These are phyloP conservation scores for Diaporthe sp. DNA, from an alignment of 2,329 filamentous ascomycete species.

Conservation along the genomic window DNA sequence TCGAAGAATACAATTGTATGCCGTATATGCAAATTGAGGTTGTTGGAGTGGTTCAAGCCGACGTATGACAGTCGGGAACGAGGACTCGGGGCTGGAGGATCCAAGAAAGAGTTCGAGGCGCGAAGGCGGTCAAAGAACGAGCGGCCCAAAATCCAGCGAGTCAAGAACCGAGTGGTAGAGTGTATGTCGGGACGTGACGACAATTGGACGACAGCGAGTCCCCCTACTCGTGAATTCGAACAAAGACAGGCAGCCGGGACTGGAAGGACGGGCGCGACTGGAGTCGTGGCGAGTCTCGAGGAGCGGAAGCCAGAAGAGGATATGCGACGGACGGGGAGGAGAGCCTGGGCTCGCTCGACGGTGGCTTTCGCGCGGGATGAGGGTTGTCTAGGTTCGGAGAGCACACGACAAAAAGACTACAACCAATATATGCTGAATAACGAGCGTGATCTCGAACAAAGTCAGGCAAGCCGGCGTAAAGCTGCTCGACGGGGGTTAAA, in stretches of 20 bases:
- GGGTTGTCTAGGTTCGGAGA: constrained; percentile 28
- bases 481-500: constrained; percentile 33
- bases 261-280: constrained; percentile 34
- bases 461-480: constrained; percentile 33
- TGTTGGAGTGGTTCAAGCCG: constrained; percentile 27
- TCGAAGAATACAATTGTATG: constrained; percentile 40
- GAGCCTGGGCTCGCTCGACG: constrained; percentile 23
- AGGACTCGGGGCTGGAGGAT: constrained; percentile 29
- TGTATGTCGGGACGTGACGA: constrained; percentile 26
- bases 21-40: constrained; percentile 39
- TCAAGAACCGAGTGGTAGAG: constrained; percentile 37
- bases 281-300: constrained; percentile 31
- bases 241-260: constrained; percentile 39
- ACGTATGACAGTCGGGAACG: constrained; percentile 29
- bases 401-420: constrained; percentile 33
- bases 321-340: constrained; percentile 37
- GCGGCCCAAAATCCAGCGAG: constrained; percentile 38
- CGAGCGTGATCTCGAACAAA: constrained; percentile 41
- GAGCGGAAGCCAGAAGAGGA: constrained; percentile 32
- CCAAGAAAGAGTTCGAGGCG: constrained; percentile 25
- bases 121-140: constrained; percentile 39
- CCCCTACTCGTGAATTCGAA: constrained; percentile 36
- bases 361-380: constrained; percentile 27
- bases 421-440: constrained; percentile 41
- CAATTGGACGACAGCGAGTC: constrained; percentile 27